Evolutionary conservation across 768 basidiomycete species (phyloP), one percentile per base, ranked within the genome.

Genomic region (Termitomyces sp.): DNA sequence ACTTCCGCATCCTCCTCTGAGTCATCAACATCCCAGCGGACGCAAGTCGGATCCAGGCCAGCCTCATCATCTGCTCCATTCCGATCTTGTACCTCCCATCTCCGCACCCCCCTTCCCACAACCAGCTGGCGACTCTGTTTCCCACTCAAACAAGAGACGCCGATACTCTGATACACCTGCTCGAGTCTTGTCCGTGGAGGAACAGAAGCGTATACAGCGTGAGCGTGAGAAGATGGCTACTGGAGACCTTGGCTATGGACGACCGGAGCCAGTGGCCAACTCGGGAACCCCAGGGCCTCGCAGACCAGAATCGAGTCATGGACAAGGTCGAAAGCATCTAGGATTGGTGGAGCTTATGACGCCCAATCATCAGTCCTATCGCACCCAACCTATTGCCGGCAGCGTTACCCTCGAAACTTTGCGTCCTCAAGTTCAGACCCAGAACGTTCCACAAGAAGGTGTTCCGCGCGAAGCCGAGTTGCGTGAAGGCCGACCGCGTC

Each of bases 131-230:
- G 59, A 62, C 42, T 14, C 44, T 6, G 38, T 49, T 15, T 37
- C 23, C 23, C 70, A 66, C 26, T 71, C 71, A n/a, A 63, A 62
- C 62, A 78, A 78, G 67, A 78, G 74, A 59, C 71, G 71, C 26
- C 72, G 77, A 48, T 76, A 75, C 61, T 78, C 78, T 9, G 70
- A 73, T 45, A 73, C 75, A 35, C 70, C 73, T 45, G 26, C 53
- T 31, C 52, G 60, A 37, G 23, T 62, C 26, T 54, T 69, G 59
- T 59, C 72, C 50, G 35, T 59, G 19, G 64, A 69, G 26, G 68
- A 69, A 23, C 65, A 60, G 54, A 69, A 69, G 40, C 66, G 64
- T 43, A 65, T 72, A 52, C 62, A 63, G 31, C 66, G 64, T 35
- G 70, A 72, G 49, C 63, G 68, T 31, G 70, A 71, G 59, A 68